Evolutionary conservation across 2,329 filamentous ascomycete species (phyloP).

Genomic region (Cladosporium sp.): DNA sequence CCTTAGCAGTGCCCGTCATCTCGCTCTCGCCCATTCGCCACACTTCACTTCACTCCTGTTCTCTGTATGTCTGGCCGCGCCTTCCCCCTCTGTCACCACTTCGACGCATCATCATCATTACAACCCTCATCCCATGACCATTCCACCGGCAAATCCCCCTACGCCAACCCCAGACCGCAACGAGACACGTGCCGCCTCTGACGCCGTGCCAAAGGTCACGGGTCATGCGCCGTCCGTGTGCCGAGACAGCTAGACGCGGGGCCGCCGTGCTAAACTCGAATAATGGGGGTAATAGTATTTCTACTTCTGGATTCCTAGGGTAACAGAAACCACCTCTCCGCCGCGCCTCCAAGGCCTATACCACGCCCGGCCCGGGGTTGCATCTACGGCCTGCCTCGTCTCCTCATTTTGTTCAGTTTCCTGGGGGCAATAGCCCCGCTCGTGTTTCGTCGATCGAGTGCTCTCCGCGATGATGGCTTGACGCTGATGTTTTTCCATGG

Average conservation of each 20-base stretch:
- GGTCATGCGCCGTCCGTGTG: not conserved
- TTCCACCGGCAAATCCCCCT: not conserved
- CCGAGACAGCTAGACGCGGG: conserved; percentile 5
- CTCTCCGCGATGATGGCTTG: not conserved
- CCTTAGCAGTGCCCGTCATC: not conserved
- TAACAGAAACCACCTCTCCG: conserved; percentile 20
- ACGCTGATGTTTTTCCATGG: not conserved
- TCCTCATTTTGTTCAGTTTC: conserved; percentile 25
- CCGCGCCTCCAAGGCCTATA: not conserved
- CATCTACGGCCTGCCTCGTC: not conserved
- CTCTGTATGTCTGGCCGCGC: not conserved
- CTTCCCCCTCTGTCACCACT: not conserved
- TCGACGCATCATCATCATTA: not conserved
- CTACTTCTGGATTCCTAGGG: conserved; percentile 9
- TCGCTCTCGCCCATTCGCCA: not conserved
- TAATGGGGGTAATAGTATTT: conserved; percentile 4
- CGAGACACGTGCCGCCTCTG: conserved; percentile 11
- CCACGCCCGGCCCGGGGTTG: conserved; percentile 1
- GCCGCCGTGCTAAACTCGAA: not conserved
- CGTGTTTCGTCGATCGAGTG: not conserved
- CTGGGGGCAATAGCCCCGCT: conserved; percentile 34
- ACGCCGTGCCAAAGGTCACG: conserved; percentile 1
- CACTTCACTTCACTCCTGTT: not conserved
- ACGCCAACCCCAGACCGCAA: conserved; percentile 10
- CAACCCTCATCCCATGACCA: conserved; percentile 1